Base-by-base conservation (phyloP, 192 early-diverging fungal species). In the Umbelopsis vinacea region DNA sequence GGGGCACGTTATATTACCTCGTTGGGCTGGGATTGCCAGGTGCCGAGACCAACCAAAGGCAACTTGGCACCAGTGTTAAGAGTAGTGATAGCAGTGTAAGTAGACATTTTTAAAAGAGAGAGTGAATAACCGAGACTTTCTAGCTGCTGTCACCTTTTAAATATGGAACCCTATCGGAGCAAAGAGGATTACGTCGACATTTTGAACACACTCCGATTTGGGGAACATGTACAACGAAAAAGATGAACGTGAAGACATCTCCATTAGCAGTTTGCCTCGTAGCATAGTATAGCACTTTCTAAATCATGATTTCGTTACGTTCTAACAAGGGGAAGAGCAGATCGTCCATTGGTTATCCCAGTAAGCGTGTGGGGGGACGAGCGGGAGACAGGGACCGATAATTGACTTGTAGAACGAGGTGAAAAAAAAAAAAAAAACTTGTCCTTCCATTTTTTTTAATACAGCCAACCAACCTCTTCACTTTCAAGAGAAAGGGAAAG, bases 21-120 rank as follows among this genome's bases (percentile, higher is more conserved):
- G 0, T 82, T 76, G 11, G 79, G 63, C 71, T 87, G 78, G 37
- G 79, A 81, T 69, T 87, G 85, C 93, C 92, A 88, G 26, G 82
- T 82, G 47, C 80, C 83, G 43, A 85, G 69, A 19, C 84, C 82
- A 23, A 79, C 21, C 46, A 70, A 29, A 55, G 92, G 92, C 70
- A 93, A 90, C 43, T 71, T 71, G 23, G 82, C 79, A 47, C 92
- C 89, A 50, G 84, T 90, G 77, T 87, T 88, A 63, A 92, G 88
- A 38, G 37, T 43, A 26, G 54, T 53, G 12, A 22, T 38, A 71
- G 70, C 52, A 46, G 53, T 60, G 35, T 53, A 45, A 21, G 23
- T 23, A 52, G 48, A 8, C 48, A 50, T 50, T 38, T 70, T 45
- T 38, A 33, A 52, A 15, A 40, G 43, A 43, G 22, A 55, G 12